phyloP scores from a whole-genome alignment of 2,329 filamentous ascomycete genomes.

The Westerdykella sp. region DNA sequence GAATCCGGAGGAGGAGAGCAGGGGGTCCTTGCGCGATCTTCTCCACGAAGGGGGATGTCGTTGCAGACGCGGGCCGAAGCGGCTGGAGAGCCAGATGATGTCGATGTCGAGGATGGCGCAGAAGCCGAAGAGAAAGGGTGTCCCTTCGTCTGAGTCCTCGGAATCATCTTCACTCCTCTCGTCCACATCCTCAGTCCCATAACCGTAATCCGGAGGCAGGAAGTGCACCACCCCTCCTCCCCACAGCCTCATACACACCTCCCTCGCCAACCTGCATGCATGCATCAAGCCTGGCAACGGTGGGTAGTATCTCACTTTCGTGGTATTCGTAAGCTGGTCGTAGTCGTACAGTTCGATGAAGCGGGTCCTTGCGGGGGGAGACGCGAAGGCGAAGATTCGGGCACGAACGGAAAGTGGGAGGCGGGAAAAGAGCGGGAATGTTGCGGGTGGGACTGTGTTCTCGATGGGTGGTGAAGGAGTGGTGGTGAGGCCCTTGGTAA shows the following conservation, averaged over 20 bases:
- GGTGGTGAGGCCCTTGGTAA: no score
- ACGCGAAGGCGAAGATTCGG: neutral
- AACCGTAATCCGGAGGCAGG: neutral
- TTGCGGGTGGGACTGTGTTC: no score
- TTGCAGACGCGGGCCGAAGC: neutral
- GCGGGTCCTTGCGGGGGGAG: neutral
- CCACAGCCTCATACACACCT: neutral
- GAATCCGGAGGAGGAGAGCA: no score
- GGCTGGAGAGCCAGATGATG: neutral
- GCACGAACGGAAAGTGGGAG: neutral
- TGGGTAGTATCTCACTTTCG: neutral
- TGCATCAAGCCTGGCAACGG: neutral
- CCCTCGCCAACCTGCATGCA: neutral
- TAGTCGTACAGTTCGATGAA: constrained; percentile 24
- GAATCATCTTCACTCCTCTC: no score
- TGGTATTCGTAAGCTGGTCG: neutral
- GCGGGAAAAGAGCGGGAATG: neutral
- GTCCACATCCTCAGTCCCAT: no score
- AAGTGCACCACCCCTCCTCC: neutral
- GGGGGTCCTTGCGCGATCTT: no score
- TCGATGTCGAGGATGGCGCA: neutral
- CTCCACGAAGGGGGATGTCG: neutral
- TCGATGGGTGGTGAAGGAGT: no score
- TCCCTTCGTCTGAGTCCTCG: no score
- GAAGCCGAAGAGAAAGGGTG: neutral